phyloP scores from a whole-genome alignment of 805 yeast genomes.

The Saturnispora serradocipensis region DNA sequence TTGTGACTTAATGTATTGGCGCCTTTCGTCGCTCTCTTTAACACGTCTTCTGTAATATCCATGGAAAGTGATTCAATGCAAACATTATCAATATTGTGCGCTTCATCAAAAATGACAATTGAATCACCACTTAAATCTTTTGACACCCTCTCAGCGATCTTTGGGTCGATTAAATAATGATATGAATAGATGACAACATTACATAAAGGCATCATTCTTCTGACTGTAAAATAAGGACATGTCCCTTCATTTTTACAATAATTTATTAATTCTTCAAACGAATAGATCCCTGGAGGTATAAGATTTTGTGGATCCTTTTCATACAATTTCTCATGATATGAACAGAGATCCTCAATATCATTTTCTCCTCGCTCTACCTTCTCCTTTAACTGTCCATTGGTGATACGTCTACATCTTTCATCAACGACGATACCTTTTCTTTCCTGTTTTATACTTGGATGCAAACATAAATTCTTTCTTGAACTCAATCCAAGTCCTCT shows the following conservation, averaged over 20 bases:
- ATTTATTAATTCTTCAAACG: slow-evolving; percentile 73
- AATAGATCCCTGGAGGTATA: slow-evolving; percentile 88
- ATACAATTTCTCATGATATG: slow-evolving; percentile 83
- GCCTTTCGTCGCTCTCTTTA: slow-evolving; percentile 81
- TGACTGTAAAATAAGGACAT: slow-evolving; percentile 95
- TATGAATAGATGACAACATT: slow-evolving; percentile 92
- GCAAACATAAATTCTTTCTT: slow-evolving; percentile 89
- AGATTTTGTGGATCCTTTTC: slow-evolving; percentile 81
- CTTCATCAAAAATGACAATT: slow-evolving; percentile 94
- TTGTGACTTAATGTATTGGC: slow-evolving; percentile 69
- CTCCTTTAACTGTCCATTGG: slow-evolving; percentile 79
- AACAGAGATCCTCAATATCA: slow-evolving; percentile 57
- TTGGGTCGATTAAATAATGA: slow-evolving; percentile 93
- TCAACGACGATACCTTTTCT: slow-evolving; percentile 89
- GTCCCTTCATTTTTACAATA: slow-evolving; percentile 73
- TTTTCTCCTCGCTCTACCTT: slow-evolving; percentile 52
- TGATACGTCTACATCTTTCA: slow-evolving; percentile 90
- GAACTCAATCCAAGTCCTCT: slow-evolving; percentile 90
- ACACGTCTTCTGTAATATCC: slow-evolving; percentile 83
- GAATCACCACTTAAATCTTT: slow-evolving; percentile 85
- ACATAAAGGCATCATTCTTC: slow-evolving; percentile 95
- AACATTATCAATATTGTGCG: slow-evolving; percentile 97
- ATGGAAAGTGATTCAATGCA: slow-evolving; percentile 92
- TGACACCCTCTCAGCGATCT: slow-evolving; percentile 92
- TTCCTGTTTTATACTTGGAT: slow-evolving; percentile 80